Base-by-base conservation (phyloP, 169 alveolate genomes). In the Plasmodium knowlesi region DNA sequence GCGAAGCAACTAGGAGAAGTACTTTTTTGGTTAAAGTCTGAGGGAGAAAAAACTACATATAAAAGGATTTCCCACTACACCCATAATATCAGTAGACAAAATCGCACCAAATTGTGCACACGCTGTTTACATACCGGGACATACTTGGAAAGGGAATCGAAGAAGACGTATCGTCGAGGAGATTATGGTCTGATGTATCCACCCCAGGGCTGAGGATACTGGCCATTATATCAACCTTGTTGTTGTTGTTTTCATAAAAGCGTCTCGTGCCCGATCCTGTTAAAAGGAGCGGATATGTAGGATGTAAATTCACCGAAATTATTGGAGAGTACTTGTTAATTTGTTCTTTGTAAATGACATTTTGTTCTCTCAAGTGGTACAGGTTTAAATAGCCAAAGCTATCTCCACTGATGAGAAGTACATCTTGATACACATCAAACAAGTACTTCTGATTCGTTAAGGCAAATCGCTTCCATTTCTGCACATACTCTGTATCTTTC, bases 221-320 rank as follows among this genome's bases (percentile, higher is more conserved):
- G 10, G 94, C 71, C 30, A 80, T 57, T 39, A 88, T 79, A 50
- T 88, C 94, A 37, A 88, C 61, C 50, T 79, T 30, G 16, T 19
- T 19, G 30, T 14, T 80, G 19, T 32, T 79, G 79, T 88, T 88
- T 79, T 78, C 83, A 25, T 79, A 88, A 88, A 78, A 88, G 12
- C 94, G 67, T 79, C 94, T 76, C 0, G 94, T 88, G 5, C 94
- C 94, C 3, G 94, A 88, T 10, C 94, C 94, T 6, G 94, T 88
- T 67, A 88, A 25, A 16, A 88, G 70, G 9, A 88, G 54, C 16
- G 94, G 94, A 72, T 88, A 61, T 3, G 19, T 34, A 39, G 85
- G 89, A 16, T 88, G 94, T 12, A 25, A 61, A 41, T 41, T 43
- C 2, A 88, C 73, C 0, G 94, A 88, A 5, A 78, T 43, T n/a